phyloP scores from a whole-genome alignment of 2,329 filamentous ascomycete species.

The Phialophora tarda region DNA sequence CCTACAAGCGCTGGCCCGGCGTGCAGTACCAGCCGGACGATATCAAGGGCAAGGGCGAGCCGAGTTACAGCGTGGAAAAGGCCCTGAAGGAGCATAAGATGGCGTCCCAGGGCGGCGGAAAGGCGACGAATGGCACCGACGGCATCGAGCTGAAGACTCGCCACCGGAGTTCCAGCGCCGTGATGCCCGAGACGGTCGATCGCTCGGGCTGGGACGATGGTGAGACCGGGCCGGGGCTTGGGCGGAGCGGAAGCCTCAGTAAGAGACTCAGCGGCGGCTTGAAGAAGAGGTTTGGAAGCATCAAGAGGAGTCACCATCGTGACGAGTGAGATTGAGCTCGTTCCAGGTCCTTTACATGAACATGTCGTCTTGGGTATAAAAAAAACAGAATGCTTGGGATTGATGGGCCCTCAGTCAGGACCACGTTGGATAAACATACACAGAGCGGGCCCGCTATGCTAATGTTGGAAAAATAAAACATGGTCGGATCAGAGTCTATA shows the following conservation, averaged over 20 bases:
- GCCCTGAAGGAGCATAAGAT: slow-evolving; percentile 65
- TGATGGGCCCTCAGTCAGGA: neutral
- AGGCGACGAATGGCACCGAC: slow-evolving; percentile 24
- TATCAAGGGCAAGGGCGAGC: slow-evolving; percentile 82
- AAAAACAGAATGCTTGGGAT: neutral
- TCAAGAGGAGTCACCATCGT: slow-evolving; percentile 33
- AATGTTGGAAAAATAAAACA: neutral
- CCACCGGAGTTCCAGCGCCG: slow-evolving; percentile 21
- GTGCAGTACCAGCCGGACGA: slow-evolving; percentile 72
- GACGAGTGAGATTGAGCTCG: slow-evolving; percentile 9
- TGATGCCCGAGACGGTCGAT: slow-evolving; percentile 12
- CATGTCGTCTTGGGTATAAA: neutral
- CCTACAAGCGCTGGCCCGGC: slow-evolving; percentile 77
- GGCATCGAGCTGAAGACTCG: slow-evolving; percentile 38
- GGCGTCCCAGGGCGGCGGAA: slow-evolving; percentile 14
- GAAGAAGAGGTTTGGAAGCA: slow-evolving; percentile 39
- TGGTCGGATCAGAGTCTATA: neutral
- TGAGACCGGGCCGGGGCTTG: slow-evolving; percentile 12
- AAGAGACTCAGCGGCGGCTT: slow-evolving; percentile 36
- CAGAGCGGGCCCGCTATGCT: neutral
- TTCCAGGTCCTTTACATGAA: neutral
- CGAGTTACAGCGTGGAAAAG: slow-evolving; percentile 72
- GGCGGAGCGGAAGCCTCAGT: slow-evolving; percentile 36
- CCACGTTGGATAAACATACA: neutral
- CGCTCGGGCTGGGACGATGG: slow-evolving; percentile 30